These are phyloP conservation scores for Fraxinus velutina DNA, from an alignment of 305 asterid genomes.

Conservation along the genomic window DNA sequence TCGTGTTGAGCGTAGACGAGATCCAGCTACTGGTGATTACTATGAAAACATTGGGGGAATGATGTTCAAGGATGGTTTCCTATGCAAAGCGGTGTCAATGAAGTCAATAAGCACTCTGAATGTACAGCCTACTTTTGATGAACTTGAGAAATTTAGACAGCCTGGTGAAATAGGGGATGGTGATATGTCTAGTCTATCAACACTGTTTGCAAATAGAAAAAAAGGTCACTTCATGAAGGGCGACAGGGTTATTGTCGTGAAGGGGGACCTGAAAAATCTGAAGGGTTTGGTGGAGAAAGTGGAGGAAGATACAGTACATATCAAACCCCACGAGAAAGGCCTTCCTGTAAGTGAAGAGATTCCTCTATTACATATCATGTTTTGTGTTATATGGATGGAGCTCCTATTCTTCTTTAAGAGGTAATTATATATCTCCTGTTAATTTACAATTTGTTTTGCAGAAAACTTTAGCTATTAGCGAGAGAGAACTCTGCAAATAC, in stretches of 20 bases:
- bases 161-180: conserved; percentile 78
- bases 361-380: conserved; percentile 7
- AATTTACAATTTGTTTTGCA: conserved; percentile 21
- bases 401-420: conserved; percentile 6
- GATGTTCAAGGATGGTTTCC: conserved; percentile 93
- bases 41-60: conserved; percentile 79
- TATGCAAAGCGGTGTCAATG: conserved; percentile 69
- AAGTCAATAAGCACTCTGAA: conserved; percentile 76
- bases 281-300: conserved; percentile 93
- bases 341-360: conserved; percentile 56
- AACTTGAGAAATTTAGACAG: conserved; percentile 86
- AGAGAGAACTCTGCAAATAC: conserved; percentile 84
- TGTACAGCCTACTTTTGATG: conserved; percentile 88
- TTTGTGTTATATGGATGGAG: neutral
- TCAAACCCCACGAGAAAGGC: conserved; percentile 73
- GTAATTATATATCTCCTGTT: conserved; percentile 15
- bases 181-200: conserved; percentile 72
- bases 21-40: conserved; percentile 74
- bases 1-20: conserved; percentile 82
- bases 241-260: conserved; percentile 79
- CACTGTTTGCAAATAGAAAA: conserved; percentile 76
- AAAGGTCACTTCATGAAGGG: conserved; percentile 95
- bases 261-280: conserved; percentile 85
- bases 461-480: conserved; percentile 77
- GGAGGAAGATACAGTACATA: conserved; percentile 89